phyloP scores from a whole-genome alignment of 306 rosid species.

The Cercis canadensis region DNA sequence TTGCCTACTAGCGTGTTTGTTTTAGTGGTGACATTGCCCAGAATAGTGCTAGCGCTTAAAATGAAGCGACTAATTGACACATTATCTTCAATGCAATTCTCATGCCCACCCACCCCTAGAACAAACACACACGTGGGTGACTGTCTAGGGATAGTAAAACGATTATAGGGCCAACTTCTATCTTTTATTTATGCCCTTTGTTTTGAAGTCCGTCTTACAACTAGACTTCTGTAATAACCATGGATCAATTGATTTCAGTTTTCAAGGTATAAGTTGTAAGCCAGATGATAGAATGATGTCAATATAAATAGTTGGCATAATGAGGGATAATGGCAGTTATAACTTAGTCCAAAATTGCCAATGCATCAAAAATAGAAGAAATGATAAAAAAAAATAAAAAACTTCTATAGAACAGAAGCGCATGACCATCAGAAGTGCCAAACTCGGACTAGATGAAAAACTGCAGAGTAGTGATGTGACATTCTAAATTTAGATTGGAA shows the following conservation, averaged over 20 bases:
- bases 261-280: background rate
- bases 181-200: background rate
- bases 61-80: too few relatives aligned
- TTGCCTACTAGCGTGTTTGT: background rate
- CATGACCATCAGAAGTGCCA: constrained; percentile 7
- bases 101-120: too few relatives aligned
- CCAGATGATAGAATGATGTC: constrained; percentile 13
- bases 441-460: constrained; percentile 7
- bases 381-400: too few relatives aligned
- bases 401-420: too few relatives aligned
- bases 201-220: constrained; percentile 5
- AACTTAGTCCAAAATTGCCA: background rate
- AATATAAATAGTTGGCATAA: background rate
- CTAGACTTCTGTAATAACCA: background rate
- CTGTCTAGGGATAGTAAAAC: background rate
- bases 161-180: constrained; percentile 1
- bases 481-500: background rate
- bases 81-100: too few relatives aligned
- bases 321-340: background rate
- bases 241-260: background rate
- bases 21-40: too few relatives aligned
- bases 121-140: background rate
- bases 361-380: background rate
- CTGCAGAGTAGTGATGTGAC: background rate
- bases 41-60: too few relatives aligned